phyloP scores from a whole-genome alignment of 495 filamentous ascomycete genomes.

The Podospora bellae-mahoneyi region DNA sequence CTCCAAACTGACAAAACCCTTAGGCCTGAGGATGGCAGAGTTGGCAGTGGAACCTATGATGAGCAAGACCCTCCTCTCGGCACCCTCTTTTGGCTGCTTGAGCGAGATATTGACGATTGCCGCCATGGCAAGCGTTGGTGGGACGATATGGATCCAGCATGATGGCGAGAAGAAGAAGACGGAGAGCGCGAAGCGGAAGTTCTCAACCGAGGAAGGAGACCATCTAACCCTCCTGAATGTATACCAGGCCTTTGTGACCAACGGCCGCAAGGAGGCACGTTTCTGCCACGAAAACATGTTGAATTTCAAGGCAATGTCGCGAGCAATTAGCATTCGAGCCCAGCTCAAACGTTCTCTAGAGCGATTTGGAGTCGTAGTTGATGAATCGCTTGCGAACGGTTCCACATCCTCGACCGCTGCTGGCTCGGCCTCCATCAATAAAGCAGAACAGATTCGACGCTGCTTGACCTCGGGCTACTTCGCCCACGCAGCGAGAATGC shows the following conservation, averaged over 20 bases:
- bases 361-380: constrained; percentile 70
- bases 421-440: constrained; percentile 32
- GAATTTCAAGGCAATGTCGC: constrained; percentile 77
- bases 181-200: constrained; percentile 73
- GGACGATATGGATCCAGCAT: constrained; percentile 76
- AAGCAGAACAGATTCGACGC: constrained; percentile 70
- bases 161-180: constrained; percentile 68
- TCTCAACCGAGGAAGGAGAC: constrained; percentile 91
- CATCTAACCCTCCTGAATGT: constrained; percentile 93
- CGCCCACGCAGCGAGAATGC: constrained; percentile 93
- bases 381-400: constrained; percentile 48
- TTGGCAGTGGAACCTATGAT: constrained; percentile 96
- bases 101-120: constrained; percentile 88
- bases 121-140: constrained; percentile 87
- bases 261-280: constrained; percentile 75
- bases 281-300: constrained; percentile 86
- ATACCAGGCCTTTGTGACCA: constrained; percentile 85
- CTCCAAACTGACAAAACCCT: constrained; percentile 83
- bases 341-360: constrained; percentile 88
- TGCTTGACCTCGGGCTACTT: constrained; percentile 93
- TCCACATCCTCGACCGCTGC: constrained; percentile 24
- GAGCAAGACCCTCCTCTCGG: constrained; percentile 82
- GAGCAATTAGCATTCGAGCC: constrained; percentile 80
- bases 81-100: constrained; percentile 69
- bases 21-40: constrained; percentile 91